Base-by-base conservation (phyloP, 441 rosid genomes). In the Cnidoscolus chayamansa region DNA sequence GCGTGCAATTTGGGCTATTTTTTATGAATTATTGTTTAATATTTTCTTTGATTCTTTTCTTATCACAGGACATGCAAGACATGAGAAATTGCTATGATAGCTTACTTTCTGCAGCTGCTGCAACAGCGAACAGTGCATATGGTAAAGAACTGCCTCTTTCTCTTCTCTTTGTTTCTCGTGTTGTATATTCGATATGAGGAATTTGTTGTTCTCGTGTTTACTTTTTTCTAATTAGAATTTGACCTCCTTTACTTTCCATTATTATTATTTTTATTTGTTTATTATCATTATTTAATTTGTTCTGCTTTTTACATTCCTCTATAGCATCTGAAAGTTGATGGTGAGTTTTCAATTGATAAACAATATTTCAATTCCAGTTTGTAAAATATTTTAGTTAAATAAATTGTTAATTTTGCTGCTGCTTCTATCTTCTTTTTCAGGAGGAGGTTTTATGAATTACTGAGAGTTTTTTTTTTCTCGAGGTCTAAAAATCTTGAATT, bases 71-170 rank as follows among this genome's bases (percentile, higher is more conserved):
- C 57, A 87, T 96, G 98, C 97, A 86, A 79, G 89, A 84, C 63
- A 91, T 96, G 94, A 86, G 89, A 80, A 82, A 88, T 63, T 90
- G 98, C 80, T 96, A 93, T 20, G 99, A 96, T 81, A 90, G 98
- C 83, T 84, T 96, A 73, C 94, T 96, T 75, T 82, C 97, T 65
- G 97, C 97, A 0, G 99, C 99, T 72, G 97, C 98, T 48, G 97
- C 90, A 12, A 87, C 91, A 0, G 98, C 98, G 20, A 96, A 96
- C 82, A 90, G 97, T 74, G 97, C 98, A 63, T 96, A 83, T 74
- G 99, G 99, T 96, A 81, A 74, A 63, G 13, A 68, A 62, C 32
- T 63, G n/a, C 17, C 15, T 5, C 48, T 5, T 40, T 40, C 7
- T 40, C 45, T 6, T 40, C 6, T 5, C 7, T 35, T 35, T 40